Percentiles rank a stretch among this genome's conserved stretches.
Evolutionary conservation across 306 rosid genomes (phyloP).

Genomic region (Acmispon strigosus): DNA sequence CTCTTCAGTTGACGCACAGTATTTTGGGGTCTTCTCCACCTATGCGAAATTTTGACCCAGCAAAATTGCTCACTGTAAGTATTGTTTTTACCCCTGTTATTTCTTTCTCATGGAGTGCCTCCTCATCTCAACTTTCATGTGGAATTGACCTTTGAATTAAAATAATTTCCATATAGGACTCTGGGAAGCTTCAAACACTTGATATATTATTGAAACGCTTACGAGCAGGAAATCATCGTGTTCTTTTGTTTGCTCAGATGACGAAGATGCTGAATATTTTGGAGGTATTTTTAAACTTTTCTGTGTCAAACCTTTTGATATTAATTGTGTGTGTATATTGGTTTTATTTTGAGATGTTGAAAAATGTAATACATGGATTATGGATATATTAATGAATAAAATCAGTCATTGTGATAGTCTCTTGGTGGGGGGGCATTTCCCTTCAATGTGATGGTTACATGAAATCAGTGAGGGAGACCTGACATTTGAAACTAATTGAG

Average conservation of each 20-base stretch:
- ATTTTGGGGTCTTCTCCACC: slow-evolving; percentile 97
- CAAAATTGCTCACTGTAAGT: slow-evolving; percentile 92
- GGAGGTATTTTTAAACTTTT: slow-evolving; percentile 54
- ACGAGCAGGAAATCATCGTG: slow-evolving; percentile 88
- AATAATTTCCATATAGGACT: slow-evolving; percentile 58
- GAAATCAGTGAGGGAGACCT: not conserved
- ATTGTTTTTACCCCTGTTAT: slow-evolving; percentile 2
- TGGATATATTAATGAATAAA: not conserved
- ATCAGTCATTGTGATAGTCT: no score
- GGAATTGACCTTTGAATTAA: slow-evolving; percentile 3
- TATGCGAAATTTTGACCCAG: slow-evolving; percentile 92
- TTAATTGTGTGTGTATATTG: not conserved
- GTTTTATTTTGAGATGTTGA: not conserved
- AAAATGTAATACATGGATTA: not conserved
- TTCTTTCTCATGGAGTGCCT: not conserved
- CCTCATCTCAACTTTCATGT: not conserved
- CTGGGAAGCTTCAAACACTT: slow-evolving; percentile 99
- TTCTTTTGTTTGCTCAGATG: slow-evolving; percentile 98
- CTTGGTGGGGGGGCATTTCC: no score
- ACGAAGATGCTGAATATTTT: slow-evolving; percentile 98
- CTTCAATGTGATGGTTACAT: not conserved
- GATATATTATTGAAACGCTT: slow-evolving; percentile 92
- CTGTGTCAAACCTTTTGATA: slow-evolving; percentile 13
- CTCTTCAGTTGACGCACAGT: slow-evolving; percentile 76
- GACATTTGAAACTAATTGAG: not conserved